Percentiles rank a stretch among this genome's conserved stretches.
phyloP scores from a whole-genome alignment of 179 eudicot genomes.

The Drosera spatulata region DNA sequence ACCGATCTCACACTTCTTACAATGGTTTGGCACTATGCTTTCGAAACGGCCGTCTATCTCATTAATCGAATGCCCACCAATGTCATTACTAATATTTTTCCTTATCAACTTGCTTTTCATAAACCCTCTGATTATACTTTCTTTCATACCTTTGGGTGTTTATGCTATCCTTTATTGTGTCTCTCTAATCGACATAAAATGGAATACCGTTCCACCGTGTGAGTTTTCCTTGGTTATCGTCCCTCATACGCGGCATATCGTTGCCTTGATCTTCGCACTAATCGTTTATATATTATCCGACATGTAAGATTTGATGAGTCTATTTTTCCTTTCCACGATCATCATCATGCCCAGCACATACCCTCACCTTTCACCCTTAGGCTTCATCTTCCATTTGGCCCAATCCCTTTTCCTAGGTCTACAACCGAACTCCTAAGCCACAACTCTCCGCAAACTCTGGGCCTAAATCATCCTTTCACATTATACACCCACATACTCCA shows the following conservation, averaged over 20 bases:
- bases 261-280: background rate
- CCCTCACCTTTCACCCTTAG: too few relatives aligned
- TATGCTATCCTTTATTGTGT: background rate
- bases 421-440: too few relatives aligned
- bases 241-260: background rate
- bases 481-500: too few relatives aligned
- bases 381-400: too few relatives aligned
- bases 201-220: background rate
- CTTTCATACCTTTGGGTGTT: background rate
- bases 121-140: background rate
- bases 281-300: background rate
- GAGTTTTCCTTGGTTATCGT: background rate
- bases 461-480: too few relatives aligned
- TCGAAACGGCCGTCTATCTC: background rate
- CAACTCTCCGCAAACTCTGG: too few relatives aligned
- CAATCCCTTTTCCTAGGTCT: too few relatives aligned
- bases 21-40: background rate
- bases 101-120: background rate
- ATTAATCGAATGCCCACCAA: background rate
- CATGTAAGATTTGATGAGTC: background rate
- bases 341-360: too few relatives aligned
- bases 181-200: background rate
- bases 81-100: background rate
- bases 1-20: background rate
- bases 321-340: too few relatives aligned